Evolutionary conservation across 1,284 basidiomycete genomes (phyloP), one percentile per base, ranked within the genome.

Genomic region (Boletus sp.): DNA sequence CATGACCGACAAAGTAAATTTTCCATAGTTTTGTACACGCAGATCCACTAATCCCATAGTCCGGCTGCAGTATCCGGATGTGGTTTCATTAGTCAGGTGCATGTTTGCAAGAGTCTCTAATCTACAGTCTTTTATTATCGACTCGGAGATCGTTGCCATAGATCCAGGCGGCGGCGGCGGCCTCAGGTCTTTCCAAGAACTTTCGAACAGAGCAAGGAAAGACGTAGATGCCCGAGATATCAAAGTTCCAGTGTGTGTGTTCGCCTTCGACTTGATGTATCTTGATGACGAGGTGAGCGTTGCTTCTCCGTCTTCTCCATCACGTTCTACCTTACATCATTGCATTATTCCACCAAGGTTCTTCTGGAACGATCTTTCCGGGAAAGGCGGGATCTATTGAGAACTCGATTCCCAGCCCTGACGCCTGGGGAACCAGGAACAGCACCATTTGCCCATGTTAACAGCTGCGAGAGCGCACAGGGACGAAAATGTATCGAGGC

Each of bases 211-310:
- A 44, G 88, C 92, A 42, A 78, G 90, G 39, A 94, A 95, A 62
- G 88, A 91, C 61, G 93, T 95, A 33, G 74, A 80, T 51, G 69
- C 89, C 1, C 77, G 80, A 52, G 84, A 94, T 58, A 80, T 98
- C 61, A 86, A 81, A 57, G 80, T 96, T 44, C 71, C 82, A 33
- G 91, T 97, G 2, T 88, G 89, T 45, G 78, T 96, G 0, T 95
- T 85, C 67, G 90, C 81, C 1, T 98, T 97, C 65, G 94, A 98
- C 69, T 62, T 97, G 52, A 88, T 98, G 80, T 88, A 88, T 61
- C 71, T 94, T 43, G 88, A 97, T 66, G 88, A 84, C 65, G 76
- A 79, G 70, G 85, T 84, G 51, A 60, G 75, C 36, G 30, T 16
- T 53, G 6, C 30, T 41, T 44, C 29, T 10, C 38, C 33, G 26